A percentile compares a stretch with the other conserved stretches of the same genome.
Evolutionary conservation across 805 yeast species (phyloP).

Genomic region (Wickerhamomyces subpelliculosus): DNA sequence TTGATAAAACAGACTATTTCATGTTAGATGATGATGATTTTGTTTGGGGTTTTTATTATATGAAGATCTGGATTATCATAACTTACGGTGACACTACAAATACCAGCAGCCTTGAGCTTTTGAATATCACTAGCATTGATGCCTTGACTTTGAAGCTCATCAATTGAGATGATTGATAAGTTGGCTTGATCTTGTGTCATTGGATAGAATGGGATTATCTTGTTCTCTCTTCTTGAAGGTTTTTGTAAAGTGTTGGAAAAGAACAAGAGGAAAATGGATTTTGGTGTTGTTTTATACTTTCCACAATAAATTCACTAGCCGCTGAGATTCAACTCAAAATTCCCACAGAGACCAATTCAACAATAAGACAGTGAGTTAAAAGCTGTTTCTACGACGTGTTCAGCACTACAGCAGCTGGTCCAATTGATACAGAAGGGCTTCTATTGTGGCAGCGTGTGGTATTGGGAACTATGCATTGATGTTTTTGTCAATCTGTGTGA

Average conservation of each 20-base stretch:
- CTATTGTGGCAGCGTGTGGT: too few relatives aligned
- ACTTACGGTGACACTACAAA: conserved; percentile 58
- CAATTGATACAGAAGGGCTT: too few relatives aligned
- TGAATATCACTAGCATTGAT: conserved; percentile 66
- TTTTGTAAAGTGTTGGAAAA: background rate
- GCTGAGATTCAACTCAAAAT: background rate
- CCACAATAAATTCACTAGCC: background rate
- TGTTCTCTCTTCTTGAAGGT: too few relatives aligned
- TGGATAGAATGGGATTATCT: too few relatives aligned
- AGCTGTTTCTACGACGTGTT: too few relatives aligned
- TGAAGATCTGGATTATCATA: conserved; percentile 20
- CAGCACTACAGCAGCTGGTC: too few relatives aligned
- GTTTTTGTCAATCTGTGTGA: too few relatives aligned
- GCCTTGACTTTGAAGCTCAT: conserved; percentile 57
- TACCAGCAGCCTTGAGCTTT: conserved; percentile 60
- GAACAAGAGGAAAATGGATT: background rate
- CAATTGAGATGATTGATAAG: conserved; percentile 29
- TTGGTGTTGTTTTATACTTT: background rate
- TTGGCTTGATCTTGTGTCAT: conserved; percentile 4
- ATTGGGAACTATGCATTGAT: too few relatives aligned
- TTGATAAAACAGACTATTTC: conserved; percentile 41
- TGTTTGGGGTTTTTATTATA: background rate
- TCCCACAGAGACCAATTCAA: background rate
- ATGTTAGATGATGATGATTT: background rate
- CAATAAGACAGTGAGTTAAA: too few relatives aligned